Percentiles rank a stretch among this genome's conserved stretches.
Evolutionary conservation across 768 basidiomycete genomes (phyloP).

Genomic region (Ramaria sp.): DNA sequence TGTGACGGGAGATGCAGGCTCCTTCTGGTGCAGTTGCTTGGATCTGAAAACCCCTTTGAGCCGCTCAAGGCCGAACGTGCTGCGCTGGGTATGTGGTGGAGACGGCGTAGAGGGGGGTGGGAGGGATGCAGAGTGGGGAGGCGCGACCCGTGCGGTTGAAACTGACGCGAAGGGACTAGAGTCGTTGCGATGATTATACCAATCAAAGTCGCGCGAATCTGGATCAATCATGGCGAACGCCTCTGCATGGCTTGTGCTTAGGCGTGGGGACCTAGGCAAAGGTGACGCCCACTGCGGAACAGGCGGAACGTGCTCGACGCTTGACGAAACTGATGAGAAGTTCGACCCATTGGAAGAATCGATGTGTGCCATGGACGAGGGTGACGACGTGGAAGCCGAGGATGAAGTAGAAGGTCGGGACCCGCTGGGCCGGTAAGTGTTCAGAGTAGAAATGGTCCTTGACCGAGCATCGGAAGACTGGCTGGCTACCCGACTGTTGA

Average conservation of each 20-base stretch:
- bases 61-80: background rate
- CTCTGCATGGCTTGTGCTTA: constrained; percentile 9
- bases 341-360: background rate
- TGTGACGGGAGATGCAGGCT: constrained; percentile 1
- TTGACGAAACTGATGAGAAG: background rate
- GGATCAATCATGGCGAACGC: constrained; percentile 5
- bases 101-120: background rate
- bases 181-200: background rate
- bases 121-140: background rate
- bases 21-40: background rate
- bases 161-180: background rate
- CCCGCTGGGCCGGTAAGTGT: background rate
- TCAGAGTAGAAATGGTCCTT: background rate
- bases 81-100: background rate
- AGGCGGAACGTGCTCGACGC: background rate
- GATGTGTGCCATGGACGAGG: background rate
- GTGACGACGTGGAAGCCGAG: background rate
- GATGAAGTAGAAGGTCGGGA: background rate
- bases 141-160: background rate
- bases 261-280: background rate
- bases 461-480: background rate
- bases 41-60: constrained; percentile 1
- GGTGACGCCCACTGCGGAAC: background rate
- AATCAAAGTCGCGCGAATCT: background rate
- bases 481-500: background rate